Evolutionary conservation across 768 basidiomycete species (phyloP).

Genomic region (Tricholoma sp.): DNA sequence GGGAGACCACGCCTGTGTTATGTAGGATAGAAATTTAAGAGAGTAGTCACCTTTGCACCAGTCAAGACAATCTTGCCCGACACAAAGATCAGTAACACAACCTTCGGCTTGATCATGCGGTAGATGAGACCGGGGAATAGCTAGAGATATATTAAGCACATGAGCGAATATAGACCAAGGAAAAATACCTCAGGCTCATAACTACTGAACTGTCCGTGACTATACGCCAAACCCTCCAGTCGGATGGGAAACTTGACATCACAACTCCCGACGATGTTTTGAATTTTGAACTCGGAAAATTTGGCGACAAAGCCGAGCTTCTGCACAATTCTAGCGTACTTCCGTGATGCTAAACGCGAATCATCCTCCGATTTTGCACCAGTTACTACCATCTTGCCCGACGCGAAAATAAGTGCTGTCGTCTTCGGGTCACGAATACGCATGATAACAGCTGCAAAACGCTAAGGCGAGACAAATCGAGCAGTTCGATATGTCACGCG

Average conservation of each 20-base stretch:
- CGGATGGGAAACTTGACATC: slow-evolving; percentile 99
- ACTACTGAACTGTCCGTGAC: slow-evolving; percentile 95
- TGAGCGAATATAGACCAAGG: background rate
- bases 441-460: slow-evolving; percentile 99
- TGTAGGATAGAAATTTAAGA: slow-evolving; percentile 15
- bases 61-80: slow-evolving; percentile 99
- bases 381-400: slow-evolving; percentile 99
- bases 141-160: slow-evolving; percentile 32
- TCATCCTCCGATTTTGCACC: slow-evolving; percentile 99
- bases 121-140: slow-evolving; percentile 99
- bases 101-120: slow-evolving; percentile 99
- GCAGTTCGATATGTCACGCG: slow-evolving; percentile 56
- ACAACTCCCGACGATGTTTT: slow-evolving; percentile 97
- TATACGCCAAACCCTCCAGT: slow-evolving; percentile 94
- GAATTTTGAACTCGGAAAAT: slow-evolving; percentile 99
- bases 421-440: slow-evolving; percentile 99
- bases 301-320: slow-evolving; percentile 99
- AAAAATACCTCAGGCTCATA: slow-evolving; percentile 95
- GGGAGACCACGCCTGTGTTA: slow-evolving; percentile 14
- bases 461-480: slow-evolving; percentile 66
- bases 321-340: slow-evolving; percentile 98
- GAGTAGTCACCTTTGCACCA: slow-evolving; percentile 85
- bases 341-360: slow-evolving; percentile 92
- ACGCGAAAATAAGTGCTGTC: slow-evolving; percentile 98
- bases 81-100: slow-evolving; percentile 96